A percentile compares a stretch with the other conserved stretches of the same genome.
Evolutionary conservation across 164 flowering plant species (phyloP).

Genomic region (Kingdonia uniflora): DNA sequence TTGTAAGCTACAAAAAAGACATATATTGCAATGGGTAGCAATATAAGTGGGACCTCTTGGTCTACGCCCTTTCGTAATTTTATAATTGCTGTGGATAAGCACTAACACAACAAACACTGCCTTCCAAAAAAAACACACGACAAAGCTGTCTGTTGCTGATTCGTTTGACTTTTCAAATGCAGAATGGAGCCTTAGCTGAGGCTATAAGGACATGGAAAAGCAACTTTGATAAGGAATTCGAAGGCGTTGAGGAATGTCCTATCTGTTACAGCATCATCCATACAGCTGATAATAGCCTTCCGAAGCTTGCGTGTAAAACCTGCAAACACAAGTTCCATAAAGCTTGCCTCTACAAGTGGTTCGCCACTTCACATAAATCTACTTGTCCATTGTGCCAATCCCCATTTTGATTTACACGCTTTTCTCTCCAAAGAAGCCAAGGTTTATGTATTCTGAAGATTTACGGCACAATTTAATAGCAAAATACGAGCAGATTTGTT

Average conservation of each 20-base stretch:
- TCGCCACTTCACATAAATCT: conserved; percentile 90
- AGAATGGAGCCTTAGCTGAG: conserved; percentile 7
- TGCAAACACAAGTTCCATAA: conserved; percentile 97
- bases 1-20: too few species aligned
- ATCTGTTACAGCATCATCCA: conserved; percentile 97
- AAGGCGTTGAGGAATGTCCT: conserved; percentile 97
- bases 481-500: too few species aligned
- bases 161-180: background rate
- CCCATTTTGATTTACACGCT: conserved; percentile 80
- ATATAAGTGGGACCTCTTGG: too few species aligned
- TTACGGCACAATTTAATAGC: too few species aligned
- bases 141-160: too few species aligned
- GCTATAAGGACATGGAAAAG: conserved; percentile 1
- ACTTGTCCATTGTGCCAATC: conserved; percentile 95
- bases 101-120: too few species aligned
- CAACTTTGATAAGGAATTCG: conserved; percentile 30
- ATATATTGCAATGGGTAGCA: too few species aligned
- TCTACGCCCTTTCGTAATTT: too few species aligned
- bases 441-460: too few species aligned
- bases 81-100: too few species aligned
- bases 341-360: conserved; percentile 97
- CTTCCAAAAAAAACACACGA: too few species aligned
- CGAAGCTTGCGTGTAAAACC: conserved; percentile 92
- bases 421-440: too few species aligned
- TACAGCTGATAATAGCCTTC: conserved; percentile 70